Base-by-base conservation (phyloP, 441 rosid genomes). In the Populus trichocarpa region DNA sequence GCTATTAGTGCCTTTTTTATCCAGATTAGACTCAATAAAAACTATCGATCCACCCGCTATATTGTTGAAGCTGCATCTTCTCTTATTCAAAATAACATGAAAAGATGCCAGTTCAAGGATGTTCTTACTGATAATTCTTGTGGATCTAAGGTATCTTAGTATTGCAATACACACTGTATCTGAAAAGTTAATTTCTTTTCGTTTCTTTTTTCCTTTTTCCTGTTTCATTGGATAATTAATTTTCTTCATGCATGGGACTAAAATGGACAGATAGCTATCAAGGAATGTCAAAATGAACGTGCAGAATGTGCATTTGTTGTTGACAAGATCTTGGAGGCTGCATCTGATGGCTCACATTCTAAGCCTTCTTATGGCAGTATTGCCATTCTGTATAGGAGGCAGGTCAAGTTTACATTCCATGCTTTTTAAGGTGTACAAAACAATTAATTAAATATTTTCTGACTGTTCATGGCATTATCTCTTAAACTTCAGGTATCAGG, bases 1-100 rank as follows among this genome's bases (percentile, higher is more conserved):
- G 53, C 10, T 32, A n/a, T 12, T 33, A 42, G 65, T 30, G 20
- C 16, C 32, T 83, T 78, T 67, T 76, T 81, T 57, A 80, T 90
- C 71, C 86, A 96, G 99, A 85, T 94, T 75, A 87, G 94, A 80
- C 98, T 96, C 79, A 85, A 87, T 50, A 91, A 89, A 79, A 96
- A 94, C 84, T 96, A 96, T 80, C 89, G 98, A 71, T 96, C 96
- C 72, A 94, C 98, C 2, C 85, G 97, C 74, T 87, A 86, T 78
- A 96, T 94, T 32, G 97, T 96, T 79, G 99, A 96, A 86, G 99
- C 99, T 75, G 99, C 98, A 38, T 86, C 92, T 81, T 87, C 86
- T 82, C 94, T 96, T 65, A 96, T 96, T 61, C 86, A 84, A 88
- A 86, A 96, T 82, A 96, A 96, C 82, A 79, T 75, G 57, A 94